Percentiles rank a stretch among this genome's conserved stretches.
Conservation (phyloP, 2,329 filamentous ascomycete species). For the Fusarium sp. region DNA sequence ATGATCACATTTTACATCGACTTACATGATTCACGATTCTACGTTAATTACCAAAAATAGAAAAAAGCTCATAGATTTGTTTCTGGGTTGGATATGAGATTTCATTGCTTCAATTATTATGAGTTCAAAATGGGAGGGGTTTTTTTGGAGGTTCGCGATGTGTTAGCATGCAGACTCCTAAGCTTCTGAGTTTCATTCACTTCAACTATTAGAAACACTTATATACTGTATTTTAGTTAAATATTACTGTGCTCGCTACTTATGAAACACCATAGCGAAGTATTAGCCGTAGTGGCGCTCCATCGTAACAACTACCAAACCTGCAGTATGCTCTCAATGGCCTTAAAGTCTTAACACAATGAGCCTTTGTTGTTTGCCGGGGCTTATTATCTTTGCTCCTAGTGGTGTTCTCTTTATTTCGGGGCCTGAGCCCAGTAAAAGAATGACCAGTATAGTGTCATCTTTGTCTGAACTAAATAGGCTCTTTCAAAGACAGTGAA, state of each 20-base stretch:
- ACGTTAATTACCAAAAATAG: constrained; percentile 17
- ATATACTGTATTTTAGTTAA: not conserved
- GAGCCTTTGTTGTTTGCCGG: not conserved
- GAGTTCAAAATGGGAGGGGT: not conserved
- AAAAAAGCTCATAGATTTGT: constrained; percentile 20
- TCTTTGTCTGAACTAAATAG: not conserved
- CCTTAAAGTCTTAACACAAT: not conserved
- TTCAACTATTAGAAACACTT: not conserved
- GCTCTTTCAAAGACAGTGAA: not conserved
- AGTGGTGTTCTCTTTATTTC: not conserved
- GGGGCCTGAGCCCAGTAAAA: not conserved
- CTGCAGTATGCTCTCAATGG: not conserved
- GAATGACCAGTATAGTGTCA: not conserved
- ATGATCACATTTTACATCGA: constrained; percentile 3
- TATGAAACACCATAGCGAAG: not conserved
- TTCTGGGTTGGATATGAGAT: not conserved
- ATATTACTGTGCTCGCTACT: not conserved
- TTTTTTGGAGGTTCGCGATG: not conserved
- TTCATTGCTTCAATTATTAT: not conserved
- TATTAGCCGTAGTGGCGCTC: not conserved
- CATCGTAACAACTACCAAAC: not conserved
- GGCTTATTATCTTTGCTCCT: no score
- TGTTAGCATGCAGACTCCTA: not conserved
- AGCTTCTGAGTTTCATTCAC: not conserved
- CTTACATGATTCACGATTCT: constrained; percentile 16